Base-by-base conservation (phyloP, 202 grass and related monocot genomes). In the Eragrostis tef region DNA sequence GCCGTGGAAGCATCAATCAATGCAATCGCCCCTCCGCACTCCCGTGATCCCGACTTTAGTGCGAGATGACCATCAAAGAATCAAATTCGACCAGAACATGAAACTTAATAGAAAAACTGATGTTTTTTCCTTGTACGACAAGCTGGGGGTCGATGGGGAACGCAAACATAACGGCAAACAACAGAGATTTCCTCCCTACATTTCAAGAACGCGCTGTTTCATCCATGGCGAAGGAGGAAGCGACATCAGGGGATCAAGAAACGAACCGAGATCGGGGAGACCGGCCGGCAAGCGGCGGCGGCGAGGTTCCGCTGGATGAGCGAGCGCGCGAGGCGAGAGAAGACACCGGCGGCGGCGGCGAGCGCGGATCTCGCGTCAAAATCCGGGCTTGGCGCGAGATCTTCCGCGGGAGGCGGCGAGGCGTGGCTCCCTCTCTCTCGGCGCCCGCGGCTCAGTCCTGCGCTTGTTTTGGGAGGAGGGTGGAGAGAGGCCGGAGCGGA, bases 211-310 rank as follows among this genome's bases (percentile, higher is more conserved):
- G 29, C 70, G 29, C 34, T 21, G 24, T 34, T 41, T 45, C 15
- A 43, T n/a, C 63, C 51, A 5, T 4, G 14, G 10, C 3, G 5
- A 9, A 19, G 48, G 58, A 9, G 24, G 1, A 9, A 17, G 62
- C 11, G 57, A 2, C 43, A 6, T 58, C 14, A 8, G 48, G 20
- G 41, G 25, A 47, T 12, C 24, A 24, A 36, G 39, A 67, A 25
- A 75, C 84, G 36, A 25, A 64, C 64, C 63, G 65, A 58, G 82
- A 85, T 85, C 78, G 29, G 78, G 73, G n/a, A 9, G 42, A 8
- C 13, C 25, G 5, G 17, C 34, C 34, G 34, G 1, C 3, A 39
- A 39, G 34, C 34, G 34, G 34, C 34, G 73, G 66, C 81, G 64
- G 57, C 71, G 73, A 63, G 72, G 75, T 67, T 64, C 57, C 58